Conservation (phyloP, 345 rosid genomes). For the Nasturtium officinale region DNA sequence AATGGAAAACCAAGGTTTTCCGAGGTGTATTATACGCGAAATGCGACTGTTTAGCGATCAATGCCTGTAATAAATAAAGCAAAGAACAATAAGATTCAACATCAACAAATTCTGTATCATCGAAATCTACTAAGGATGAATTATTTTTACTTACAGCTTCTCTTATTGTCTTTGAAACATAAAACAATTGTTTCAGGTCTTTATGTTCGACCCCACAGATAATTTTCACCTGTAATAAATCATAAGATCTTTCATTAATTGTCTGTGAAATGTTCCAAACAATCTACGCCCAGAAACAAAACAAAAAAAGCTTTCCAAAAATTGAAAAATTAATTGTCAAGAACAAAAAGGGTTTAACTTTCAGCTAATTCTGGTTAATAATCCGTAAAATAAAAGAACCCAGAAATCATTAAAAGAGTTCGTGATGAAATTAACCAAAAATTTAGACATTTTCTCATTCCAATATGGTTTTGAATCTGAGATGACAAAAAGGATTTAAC, state of each 20-base stretch:
- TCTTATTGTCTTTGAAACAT: constrained; percentile 66
- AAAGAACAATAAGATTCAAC: background rate
- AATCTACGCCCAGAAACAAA: constrained; percentile 1
- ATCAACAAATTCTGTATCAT: background rate
- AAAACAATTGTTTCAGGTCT: constrained; percentile 72
- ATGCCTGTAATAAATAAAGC: constrained; percentile 48
- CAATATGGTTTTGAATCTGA: background rate
- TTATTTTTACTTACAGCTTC: constrained; percentile 64
- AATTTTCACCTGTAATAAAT: constrained; percentile 58
- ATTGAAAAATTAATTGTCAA: too few species aligned
- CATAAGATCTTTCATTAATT: constrained; percentile 5
- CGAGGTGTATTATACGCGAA: constrained; percentile 72
- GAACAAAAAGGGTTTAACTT: background rate
- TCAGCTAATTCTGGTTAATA: background rate
- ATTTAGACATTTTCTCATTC: background rate
- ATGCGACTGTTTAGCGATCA: constrained; percentile 62
- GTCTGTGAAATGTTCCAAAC: constrained; percentile 7
- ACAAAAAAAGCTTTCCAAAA: background rate
- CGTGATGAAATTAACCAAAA: background rate
- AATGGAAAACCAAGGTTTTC: constrained; percentile 52
- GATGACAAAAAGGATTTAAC: background rate
- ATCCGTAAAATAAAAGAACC: background rate
- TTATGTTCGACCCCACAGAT: constrained; percentile 73
- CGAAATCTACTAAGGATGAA: background rate
- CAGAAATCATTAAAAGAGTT: background rate